These are phyloP conservation scores for Pigoraptor vietnamica DNA, from an alignment of 78 protist species.

Conservation along the genomic window DNA sequence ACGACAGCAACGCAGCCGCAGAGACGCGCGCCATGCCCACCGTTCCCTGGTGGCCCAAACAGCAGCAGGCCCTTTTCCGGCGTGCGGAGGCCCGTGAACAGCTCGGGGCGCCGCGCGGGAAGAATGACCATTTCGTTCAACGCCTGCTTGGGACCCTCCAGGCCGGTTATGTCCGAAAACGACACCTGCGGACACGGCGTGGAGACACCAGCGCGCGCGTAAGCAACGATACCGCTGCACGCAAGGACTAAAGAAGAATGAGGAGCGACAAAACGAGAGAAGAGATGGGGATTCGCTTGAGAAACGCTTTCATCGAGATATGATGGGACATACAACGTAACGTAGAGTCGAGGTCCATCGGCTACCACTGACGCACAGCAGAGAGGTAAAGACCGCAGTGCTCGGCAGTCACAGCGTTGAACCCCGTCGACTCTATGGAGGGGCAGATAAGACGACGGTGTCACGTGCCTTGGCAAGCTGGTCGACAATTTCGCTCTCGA, in stretches of 20 bases:
- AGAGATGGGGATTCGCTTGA: no score
- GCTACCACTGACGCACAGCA: no score
- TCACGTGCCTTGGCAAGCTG: neutral
- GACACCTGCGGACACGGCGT: neutral
- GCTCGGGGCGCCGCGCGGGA: constrained; percentile 63
- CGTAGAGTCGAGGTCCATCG: no score
- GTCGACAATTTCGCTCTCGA: neutral
- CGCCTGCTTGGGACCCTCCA: constrained; percentile 52
- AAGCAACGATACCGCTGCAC: no score
- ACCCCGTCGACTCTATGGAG: no score
- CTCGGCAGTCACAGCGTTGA: no score
- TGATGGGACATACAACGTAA: no score
- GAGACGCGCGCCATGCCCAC: neutral
- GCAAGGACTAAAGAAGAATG: no score
- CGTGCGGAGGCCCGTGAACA: constrained; percentile 40
- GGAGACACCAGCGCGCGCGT: neutral
- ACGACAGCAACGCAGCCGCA: neutral
- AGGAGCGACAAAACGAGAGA: no score
- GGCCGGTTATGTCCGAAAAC: constrained; percentile 72
- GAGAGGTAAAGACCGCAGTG: no score
- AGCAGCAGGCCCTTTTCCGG: constrained; percentile 75
- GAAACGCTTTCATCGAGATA: no score
- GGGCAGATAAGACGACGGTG: no score
- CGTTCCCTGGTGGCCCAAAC: constrained; percentile 80
- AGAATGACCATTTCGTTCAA: constrained; percentile 51